These are phyloP conservation scores for Hypoxylon sp. DNA, from an alignment of 2,329 filamentous ascomycete genomes.

Conservation along the genomic window DNA sequence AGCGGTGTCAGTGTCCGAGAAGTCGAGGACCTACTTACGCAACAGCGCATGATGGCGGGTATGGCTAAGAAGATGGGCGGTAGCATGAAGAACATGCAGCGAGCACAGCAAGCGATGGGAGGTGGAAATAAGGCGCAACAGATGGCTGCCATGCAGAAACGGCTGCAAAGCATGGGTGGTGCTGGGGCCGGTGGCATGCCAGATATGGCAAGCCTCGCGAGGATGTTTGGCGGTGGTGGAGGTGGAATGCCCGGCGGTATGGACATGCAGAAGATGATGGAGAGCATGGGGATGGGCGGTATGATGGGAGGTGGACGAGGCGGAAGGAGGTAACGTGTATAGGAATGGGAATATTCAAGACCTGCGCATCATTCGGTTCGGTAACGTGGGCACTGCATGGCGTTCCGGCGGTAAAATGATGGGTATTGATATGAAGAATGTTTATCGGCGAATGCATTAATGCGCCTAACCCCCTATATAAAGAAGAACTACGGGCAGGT, in stretches of 20 bases:
- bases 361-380: conserved; percentile 34
- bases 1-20: conserved; percentile 92
- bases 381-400: conserved; percentile 46
- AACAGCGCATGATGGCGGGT: conserved; percentile 98
- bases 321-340: conserved; percentile 47
- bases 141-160: conserved; percentile 96
- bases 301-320: conserved; percentile 61
- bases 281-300: conserved; percentile 75
- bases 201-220: conserved; percentile 88
- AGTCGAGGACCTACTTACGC: conserved; percentile 96
- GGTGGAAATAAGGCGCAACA: conserved; percentile 93
- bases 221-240: conserved; percentile 85
- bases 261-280: conserved; percentile 86
- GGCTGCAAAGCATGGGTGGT: conserved; percentile 92
- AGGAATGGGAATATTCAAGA: conserved; percentile 26
- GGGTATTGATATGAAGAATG: conserved; percentile 29
- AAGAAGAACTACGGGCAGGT: background rate
- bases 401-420: conserved; percentile 43
- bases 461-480: background rate
- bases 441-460: conserved; percentile 10
- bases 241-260: conserved; percentile 79
- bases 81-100: conserved; percentile 97
- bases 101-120: conserved; percentile 89
- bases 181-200: conserved; percentile 76
- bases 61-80: conserved; percentile 99